A percentile compares a stretch with the other conserved stretches of the same genome.
These are phyloP conservation scores for Aspergillus intermedius DNA, from an alignment of 2,329 filamentous ascomycete species.

Conservation along the genomic window DNA sequence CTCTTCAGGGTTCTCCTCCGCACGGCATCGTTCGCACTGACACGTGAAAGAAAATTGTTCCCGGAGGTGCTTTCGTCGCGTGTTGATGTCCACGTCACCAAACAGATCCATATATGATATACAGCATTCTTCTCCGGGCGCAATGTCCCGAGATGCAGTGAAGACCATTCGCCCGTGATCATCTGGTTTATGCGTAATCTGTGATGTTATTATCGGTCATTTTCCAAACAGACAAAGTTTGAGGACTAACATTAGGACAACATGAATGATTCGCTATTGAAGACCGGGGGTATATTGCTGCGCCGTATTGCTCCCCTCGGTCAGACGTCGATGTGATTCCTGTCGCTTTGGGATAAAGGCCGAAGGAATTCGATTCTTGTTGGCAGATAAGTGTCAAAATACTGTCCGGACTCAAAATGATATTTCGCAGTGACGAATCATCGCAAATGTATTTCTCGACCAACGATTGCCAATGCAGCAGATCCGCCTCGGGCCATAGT, in stretches of 20 bases:
- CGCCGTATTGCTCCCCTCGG: slow-evolving; percentile 14
- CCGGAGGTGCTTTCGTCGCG: neutral
- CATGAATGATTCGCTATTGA: slow-evolving; percentile 18
- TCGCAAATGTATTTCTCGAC: slow-evolving; percentile 24
- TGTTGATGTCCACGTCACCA: neutral
- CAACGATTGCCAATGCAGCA: slow-evolving; percentile 19
- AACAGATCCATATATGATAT: slow-evolving; percentile 28
- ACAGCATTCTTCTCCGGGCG: slow-evolving; percentile 26
- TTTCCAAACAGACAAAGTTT: neutral
- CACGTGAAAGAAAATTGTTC: neutral
- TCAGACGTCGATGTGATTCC: slow-evolving; percentile 4
- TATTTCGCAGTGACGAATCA: slow-evolving; percentile 8
- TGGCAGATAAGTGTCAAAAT: slow-evolving; percentile 13
- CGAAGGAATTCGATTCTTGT: slow-evolving; percentile 17
- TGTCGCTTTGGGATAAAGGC: slow-evolving; percentile 12
- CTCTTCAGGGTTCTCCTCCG: neutral
- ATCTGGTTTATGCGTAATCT: slow-evolving; percentile 28
- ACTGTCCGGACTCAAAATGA: neutral
- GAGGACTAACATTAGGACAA: slow-evolving; percentile 12
- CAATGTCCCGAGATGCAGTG: slow-evolving; percentile 22
- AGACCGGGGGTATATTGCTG: slow-evolving; percentile 14
- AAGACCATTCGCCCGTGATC: slow-evolving; percentile 25
- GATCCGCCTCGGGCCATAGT: slow-evolving; percentile 21
- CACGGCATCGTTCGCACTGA: neutral
- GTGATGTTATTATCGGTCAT: neutral